These are phyloP conservation scores for Pezicula carpinea DNA, from an alignment of 2,329 filamentous ascomycete genomes.

Conservation along the genomic window DNA sequence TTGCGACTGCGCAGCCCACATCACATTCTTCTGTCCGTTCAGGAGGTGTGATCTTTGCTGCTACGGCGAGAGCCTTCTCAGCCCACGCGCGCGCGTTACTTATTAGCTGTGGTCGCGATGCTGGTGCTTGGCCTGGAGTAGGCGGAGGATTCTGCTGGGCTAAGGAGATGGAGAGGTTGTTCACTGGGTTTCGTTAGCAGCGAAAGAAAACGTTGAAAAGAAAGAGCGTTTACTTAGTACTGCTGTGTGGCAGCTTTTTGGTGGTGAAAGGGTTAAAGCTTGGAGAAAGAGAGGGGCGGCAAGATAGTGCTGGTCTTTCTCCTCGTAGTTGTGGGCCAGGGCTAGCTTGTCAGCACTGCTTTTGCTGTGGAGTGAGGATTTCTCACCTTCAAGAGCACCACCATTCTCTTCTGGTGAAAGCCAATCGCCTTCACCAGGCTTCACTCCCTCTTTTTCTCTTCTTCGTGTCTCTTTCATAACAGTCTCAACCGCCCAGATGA, in stretches of 20 bases:
- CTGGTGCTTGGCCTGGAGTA: conserved; percentile 31
- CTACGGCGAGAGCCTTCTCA: conserved; percentile 66
- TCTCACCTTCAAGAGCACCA: conserved; percentile 62
- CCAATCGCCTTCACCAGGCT: conserved; percentile 67
- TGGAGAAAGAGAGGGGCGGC: conserved; percentile 84
- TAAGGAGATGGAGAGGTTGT: conserved; percentile 72
- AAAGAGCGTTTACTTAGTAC: conserved; percentile 61
- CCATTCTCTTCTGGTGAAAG: conserved; percentile 67
- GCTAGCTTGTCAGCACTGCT: conserved; percentile 40
- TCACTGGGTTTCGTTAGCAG: conserved; percentile 49
- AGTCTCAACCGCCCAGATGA: conserved; percentile 80
- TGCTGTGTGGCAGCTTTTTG: conserved; percentile 68
- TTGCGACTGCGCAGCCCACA: conserved; percentile 73
- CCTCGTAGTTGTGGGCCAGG: conserved; percentile 72
- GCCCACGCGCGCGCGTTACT: conserved; percentile 75
- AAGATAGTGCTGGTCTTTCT: conserved; percentile 70
- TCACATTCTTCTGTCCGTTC: conserved; percentile 76
- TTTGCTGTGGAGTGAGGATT: neutral
- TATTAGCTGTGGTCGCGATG: conserved; percentile 57
- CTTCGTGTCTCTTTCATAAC: conserved; percentile 66
- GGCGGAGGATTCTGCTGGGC: conserved; percentile 43
- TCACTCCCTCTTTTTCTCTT: conserved; percentile 55
- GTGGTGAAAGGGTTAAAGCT: conserved; percentile 65
- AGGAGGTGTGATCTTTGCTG: conserved; percentile 59
- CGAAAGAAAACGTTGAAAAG: neutral